These are phyloP conservation scores for Naumovozyma dairenensis DNA, from an alignment of 805 yeast genomes.

Conservation along the genomic window DNA sequence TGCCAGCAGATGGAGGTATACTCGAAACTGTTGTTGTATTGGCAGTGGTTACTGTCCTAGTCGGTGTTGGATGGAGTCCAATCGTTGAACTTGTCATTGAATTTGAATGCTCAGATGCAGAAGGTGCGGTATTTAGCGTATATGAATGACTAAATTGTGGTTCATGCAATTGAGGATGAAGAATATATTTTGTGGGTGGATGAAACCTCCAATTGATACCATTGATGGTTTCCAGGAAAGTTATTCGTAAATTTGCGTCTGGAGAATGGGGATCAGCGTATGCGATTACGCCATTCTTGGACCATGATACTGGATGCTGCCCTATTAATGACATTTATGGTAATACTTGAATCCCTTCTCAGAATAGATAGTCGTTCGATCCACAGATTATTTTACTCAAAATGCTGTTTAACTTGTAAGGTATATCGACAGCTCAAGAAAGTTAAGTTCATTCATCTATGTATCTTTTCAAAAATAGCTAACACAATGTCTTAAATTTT, in stretches of 20 bases:
- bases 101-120: too few relatives aligned
- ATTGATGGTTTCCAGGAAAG: constrained; percentile 63
- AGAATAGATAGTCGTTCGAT: too few relatives aligned
- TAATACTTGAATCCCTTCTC: too few relatives aligned
- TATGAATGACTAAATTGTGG: constrained; percentile 3
- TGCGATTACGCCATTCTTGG: constrained; percentile 76
- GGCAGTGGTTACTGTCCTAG: constrained; percentile 9
- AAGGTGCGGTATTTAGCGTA: too few relatives aligned
- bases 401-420: too few relatives aligned
- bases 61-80: too few relatives aligned
- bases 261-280: constrained; percentile 39
- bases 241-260: constrained; percentile 39
- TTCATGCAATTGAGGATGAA: constrained; percentile 27
- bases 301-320: constrained; percentile 51
- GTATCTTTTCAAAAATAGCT: too few relatives aligned
- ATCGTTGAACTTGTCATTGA: too few relatives aligned
- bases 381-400: too few relatives aligned
- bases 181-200: constrained; percentile 24
- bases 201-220: constrained; percentile 77
- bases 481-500: too few relatives aligned
- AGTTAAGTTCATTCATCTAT: too few relatives aligned
- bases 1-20: background rate
- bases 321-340: constrained; percentile 10
- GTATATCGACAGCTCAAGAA: too few relatives aligned
- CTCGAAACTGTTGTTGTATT: constrained; percentile 1